phyloP scores from a whole-genome alignment of 805 yeast genomes.

The Debaryomyces tyrocola region DNA sequence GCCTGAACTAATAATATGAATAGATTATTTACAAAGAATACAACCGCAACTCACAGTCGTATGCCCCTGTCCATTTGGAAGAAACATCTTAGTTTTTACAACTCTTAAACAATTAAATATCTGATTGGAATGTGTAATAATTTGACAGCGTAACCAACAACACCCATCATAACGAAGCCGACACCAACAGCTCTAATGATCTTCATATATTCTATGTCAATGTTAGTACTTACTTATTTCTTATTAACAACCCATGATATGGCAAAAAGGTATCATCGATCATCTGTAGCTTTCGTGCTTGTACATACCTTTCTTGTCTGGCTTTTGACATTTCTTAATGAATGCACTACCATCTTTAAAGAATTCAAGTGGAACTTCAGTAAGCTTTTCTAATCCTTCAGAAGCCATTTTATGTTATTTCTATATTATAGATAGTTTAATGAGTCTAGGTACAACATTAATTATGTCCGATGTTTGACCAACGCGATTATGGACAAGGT shows the following conservation, averaged over 20 bases:
- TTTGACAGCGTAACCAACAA: conserved; percentile 94
- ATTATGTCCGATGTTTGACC: neutral
- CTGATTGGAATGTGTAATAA: conserved; percentile 94
- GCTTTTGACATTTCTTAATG: conserved; percentile 89
- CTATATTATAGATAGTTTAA: neutral
- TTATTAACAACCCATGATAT: neutral
- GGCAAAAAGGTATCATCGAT: no score
- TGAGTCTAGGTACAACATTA: neutral
- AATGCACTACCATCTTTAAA: conserved; percentile 89
- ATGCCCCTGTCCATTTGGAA: no score
- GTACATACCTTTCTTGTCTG: conserved; percentile 70
- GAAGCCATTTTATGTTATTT: conserved; percentile 35
- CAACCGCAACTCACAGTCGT: no score
- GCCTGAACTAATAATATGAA: no score
- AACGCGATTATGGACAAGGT: conserved; percentile 8
- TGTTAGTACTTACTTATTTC: conserved; percentile 8
- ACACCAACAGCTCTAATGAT: conserved; percentile 94
- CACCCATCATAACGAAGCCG: conserved; percentile 97
- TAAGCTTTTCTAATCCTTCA: conserved; percentile 69
- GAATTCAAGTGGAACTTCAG: conserved; percentile 89
- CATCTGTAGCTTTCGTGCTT: neutral
- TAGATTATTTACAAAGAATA: no score
- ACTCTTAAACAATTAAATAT: conserved; percentile 78
- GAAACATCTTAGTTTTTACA: neutral
- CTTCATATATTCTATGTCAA: conserved; percentile 68